Conservation (phyloP, 192 early-diverging fungal genomes). For the Coemansia reversa region DNA sequence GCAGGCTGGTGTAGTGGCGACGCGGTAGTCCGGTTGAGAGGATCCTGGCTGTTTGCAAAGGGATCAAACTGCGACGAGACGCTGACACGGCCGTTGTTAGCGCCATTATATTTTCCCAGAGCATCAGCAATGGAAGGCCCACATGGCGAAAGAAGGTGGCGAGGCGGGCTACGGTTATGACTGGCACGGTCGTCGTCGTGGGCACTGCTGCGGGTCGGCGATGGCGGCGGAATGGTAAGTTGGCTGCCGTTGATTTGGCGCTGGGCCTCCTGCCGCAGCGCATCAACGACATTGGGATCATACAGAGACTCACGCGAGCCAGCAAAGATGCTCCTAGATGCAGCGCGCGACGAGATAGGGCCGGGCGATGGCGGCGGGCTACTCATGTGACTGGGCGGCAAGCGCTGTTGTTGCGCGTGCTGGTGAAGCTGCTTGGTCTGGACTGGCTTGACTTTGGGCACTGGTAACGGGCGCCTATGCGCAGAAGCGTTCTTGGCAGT, state of each 20-base stretch:
- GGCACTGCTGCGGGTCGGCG: conserved; percentile 11
- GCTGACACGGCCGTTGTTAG: conserved; percentile 28
- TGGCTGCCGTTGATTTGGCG: conserved; percentile 53
- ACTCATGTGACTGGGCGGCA: conserved; percentile 8
- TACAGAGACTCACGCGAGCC: conserved; percentile 46
- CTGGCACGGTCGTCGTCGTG: not conserved
- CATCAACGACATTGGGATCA: conserved; percentile 50
- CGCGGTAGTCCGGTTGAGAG: conserved; percentile 16
- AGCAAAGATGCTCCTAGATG: conserved; percentile 47
- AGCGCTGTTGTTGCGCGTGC: conserved; percentile 7
- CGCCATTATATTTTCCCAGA: conserved; percentile 20
- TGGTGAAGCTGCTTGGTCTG: conserved; percentile 1
- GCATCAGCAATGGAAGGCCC: conserved; percentile 53
- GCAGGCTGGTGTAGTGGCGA: conserved; percentile 13
- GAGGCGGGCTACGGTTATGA: conserved; percentile 1
- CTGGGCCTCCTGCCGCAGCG: conserved; percentile 51
- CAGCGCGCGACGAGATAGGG: conserved; percentile 6
- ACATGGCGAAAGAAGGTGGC: conserved; percentile 42
- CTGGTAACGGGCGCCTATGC: conserved; percentile 22
- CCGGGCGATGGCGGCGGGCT: conserved; percentile 23
- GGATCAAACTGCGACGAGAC: conserved; percentile 54
- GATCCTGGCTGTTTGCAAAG: conserved; percentile 45
- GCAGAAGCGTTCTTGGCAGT: not conserved
- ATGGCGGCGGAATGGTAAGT: conserved; percentile 20
- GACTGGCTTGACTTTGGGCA: conserved; percentile 16